Evolutionary conservation across 2,329 filamentous ascomycete species (phyloP), one percentile per base, ranked within the genome.

Genomic region (Xylaria arbuscula): DNA sequence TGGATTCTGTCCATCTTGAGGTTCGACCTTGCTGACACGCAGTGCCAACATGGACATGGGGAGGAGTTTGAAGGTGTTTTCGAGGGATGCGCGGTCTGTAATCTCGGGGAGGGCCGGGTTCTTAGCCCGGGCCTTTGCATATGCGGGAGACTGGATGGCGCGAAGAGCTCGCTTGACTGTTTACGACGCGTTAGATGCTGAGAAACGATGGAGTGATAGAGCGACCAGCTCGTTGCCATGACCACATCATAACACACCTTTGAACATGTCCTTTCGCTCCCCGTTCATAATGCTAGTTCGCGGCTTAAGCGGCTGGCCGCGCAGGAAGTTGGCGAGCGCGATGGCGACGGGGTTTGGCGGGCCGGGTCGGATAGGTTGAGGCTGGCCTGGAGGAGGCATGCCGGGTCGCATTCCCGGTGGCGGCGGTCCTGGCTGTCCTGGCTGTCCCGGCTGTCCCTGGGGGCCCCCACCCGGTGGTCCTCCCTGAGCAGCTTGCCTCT

Each of bases 181-280:
- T 48, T 13, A 54, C 11, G 8, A 10, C 58, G 50, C 5, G 64
- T 72, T 73, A 63, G 63, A 51, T 34, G 7, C 47, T 28, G 24
- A n/a, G n/a, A 24, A 45, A 48, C 28, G 9, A 48, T 24, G 24
- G 24, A 45, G 48, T 24, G 7, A 48, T 24, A 24, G 24, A 45
- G 15, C 6, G 64, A 74, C 67, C 77, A 68, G 67, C 9, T 64
- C 19, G 22, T 36, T 32, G 22, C 8, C 28, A 15, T 54, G 56
- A 28, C 50, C 17, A 51, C n/a, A 56, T 54, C 51, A 66, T 62
- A 56, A 63, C 58, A 58, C 84, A 95, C 93, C 94, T 86, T 91
- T 92, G 82, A 99, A 98, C 93, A 99, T 97, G 73, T 99, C 95
- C 83, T 97, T 98, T 76, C 96, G 89, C 86, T 98, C 94, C 76